Evolutionary conservation across 2,329 filamentous ascomycete species (phyloP).

Genomic region (Fusarium abutilonis): DNA sequence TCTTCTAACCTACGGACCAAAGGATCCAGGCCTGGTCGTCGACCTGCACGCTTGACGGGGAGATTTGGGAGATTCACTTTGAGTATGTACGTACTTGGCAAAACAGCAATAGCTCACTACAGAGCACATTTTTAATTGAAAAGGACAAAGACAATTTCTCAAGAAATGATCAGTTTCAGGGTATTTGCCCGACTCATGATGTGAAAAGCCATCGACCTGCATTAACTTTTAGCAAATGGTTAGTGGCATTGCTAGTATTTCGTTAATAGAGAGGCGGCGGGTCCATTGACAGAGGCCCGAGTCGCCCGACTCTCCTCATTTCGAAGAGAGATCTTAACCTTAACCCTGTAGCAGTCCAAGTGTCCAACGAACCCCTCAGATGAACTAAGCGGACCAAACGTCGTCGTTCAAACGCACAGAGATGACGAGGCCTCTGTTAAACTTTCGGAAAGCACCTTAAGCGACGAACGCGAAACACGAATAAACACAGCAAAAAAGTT

Average conservation of each 20-base stretch:
- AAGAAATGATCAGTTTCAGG: conserved; percentile 19
- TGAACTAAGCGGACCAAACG: conserved; percentile 4
- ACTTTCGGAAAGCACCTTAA: not conserved
- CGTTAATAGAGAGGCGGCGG: not conserved
- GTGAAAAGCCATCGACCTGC: conserved; percentile 7
- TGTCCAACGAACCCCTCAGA: conserved; percentile 10
- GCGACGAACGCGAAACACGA: conserved; percentile 12
- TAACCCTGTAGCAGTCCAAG: conserved; percentile 9
- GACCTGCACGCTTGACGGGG: not conserved
- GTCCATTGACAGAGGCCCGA: conserved; percentile 1
- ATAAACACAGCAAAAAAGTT: conserved; percentile 11
- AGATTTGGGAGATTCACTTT: conserved; percentile 30
- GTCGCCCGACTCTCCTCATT: conserved; percentile 22
- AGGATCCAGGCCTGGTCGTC: not conserved
- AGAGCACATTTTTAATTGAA: conserved; percentile 37
- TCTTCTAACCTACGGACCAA: conserved; percentile 5
- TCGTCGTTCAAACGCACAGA: conserved; percentile 5
- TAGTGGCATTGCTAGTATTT: not conserved
- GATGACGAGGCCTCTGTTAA: conserved; percentile 1
- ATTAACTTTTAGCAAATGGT: conserved; percentile 8
- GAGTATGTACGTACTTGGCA: conserved; percentile 40
- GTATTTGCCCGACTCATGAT: conserved; percentile 10
- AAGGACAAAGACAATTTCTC: conserved; percentile 32
- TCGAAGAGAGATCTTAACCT: conserved; percentile 27
- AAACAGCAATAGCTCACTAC: conserved; percentile 33